Evolutionary conservation across 257 asterid species (phyloP), one percentile per base, ranked within the genome.

Genomic region (Ajuga chamaepitys): DNA sequence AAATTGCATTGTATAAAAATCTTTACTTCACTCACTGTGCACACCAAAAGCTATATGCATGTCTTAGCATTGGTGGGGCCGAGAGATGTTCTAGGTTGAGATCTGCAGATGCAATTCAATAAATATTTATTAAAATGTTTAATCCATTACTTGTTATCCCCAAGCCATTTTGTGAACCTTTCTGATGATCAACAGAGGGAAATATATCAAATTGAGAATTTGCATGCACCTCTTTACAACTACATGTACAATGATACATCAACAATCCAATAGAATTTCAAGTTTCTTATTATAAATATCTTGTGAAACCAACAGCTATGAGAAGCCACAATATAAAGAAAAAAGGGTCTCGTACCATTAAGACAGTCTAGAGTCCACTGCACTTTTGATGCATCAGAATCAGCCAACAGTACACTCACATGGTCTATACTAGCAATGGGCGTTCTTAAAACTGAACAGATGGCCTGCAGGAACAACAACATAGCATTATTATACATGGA

Each of bases 391-490:
- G 97, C 88, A 78, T 84, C 93, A 57, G 86, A 75, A 77, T 92
- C 80, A 42, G 88, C 82, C 82, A 92, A 70, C n/a, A n/a, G n/a
- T n/a, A 82, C 80, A 30, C 72, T 78, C 72, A 92, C 72, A 74
- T 77, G 80, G 71, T 92, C 96, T 59, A 89, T 87, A 69, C 84
- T 84, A 16, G 88, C 86, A 57, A 92, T 58, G 46, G 98, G 91
- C 38, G 98, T 87, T 77, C 98, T 85, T n/a, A 89, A 74, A 21
- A 92, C 96, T 5, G 98, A 80, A 73, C 97, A 89, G 68, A 87
- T 71, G 52, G 95, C 98, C 97, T 92, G 86, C 32, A 64, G 57
- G n/a, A n/a, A n/a, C 54, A 38, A 20, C 17, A 71, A 30, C 46
- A n/a, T 1, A 44, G 41, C 56, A 55, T 70, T 26, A 22, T 40